A percentile compares a stretch with the other conserved stretches of the same genome.
phyloP scores from a whole-genome alignment of 108 stramenopile genomes.

The Epithemia pelagica region DNA sequence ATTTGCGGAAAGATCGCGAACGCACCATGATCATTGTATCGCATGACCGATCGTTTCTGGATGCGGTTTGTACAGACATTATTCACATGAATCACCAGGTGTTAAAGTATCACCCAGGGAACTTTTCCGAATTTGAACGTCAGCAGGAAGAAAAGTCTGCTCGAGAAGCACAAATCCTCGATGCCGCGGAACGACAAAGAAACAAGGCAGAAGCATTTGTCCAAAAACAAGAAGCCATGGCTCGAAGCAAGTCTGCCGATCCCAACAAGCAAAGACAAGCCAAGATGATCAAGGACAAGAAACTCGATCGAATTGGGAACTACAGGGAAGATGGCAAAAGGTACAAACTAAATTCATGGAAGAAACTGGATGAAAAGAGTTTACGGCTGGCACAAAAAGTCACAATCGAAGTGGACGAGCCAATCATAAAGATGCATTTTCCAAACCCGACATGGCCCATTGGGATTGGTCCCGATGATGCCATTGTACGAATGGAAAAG shows the following conservation, averaged over 20 bases:
- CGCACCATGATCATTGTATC: slow-evolving; percentile 79
- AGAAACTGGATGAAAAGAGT: slow-evolving; percentile 27
- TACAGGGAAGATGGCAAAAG: slow-evolving; percentile 61
- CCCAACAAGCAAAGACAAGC: slow-evolving; percentile 71
- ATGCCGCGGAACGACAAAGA: slow-evolving; percentile 56
- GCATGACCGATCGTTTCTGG: slow-evolving; percentile 86
- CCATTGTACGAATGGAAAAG: slow-evolving; percentile 25
- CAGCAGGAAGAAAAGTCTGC: slow-evolving; percentile 43
- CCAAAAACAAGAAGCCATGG: slow-evolving; percentile 44
- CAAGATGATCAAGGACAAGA: slow-evolving; percentile 61
- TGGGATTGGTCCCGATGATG: slow-evolving; percentile 16
- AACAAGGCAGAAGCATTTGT: slow-evolving; percentile 54
- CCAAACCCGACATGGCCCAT: slow-evolving; percentile 51
- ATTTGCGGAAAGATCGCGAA: slow-evolving; percentile 47
- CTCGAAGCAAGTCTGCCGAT: slow-evolving; percentile 42
- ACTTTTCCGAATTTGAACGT: slow-evolving; percentile 50
- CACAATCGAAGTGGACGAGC: slow-evolving; percentile 48
- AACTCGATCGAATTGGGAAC: slow-evolving; percentile 47
- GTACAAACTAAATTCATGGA: slow-evolving; percentile 39
- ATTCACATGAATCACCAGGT: slow-evolving; percentile 28
- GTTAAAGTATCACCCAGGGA: slow-evolving; percentile 58
- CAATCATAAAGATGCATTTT: slow-evolving; percentile 58
- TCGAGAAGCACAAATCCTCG: slow-evolving; percentile 49
- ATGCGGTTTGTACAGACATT: slow-evolving; percentile 69
- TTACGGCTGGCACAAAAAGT: slow-evolving; percentile 51